These are phyloP conservation scores for Eimeria falciformis DNA, from an alignment of 169 alveolate species.

Conservation along the genomic window DNA sequence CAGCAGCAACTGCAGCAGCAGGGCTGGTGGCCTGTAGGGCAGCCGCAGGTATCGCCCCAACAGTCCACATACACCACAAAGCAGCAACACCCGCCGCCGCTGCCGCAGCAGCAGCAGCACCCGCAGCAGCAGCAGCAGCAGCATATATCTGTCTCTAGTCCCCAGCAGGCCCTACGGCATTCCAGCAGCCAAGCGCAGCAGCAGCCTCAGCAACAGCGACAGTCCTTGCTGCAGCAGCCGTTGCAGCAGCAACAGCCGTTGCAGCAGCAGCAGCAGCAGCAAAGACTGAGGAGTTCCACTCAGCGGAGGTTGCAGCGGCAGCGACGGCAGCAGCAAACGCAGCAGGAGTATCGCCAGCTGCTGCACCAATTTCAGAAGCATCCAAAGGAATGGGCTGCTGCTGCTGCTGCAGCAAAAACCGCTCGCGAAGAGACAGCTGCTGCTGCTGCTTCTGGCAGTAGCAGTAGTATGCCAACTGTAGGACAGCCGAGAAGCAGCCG, in stretches of 20 bases:
- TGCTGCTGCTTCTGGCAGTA: constrained; percentile 15
- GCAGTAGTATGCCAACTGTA: too few relatives aligned
- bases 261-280: constrained; percentile 52
- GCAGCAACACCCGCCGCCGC: not conserved
- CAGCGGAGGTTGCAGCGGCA: constrained; percentile 34
- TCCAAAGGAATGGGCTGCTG: constrained; percentile 53
- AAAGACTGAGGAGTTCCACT: not conserved
- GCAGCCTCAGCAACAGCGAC: not conserved
- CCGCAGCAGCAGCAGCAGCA: constrained; percentile 55
- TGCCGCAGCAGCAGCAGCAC: not conserved
- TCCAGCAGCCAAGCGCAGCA: not conserved
- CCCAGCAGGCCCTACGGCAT: not conserved
- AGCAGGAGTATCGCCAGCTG: constrained; percentile 35
- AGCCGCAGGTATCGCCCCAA: not conserved
- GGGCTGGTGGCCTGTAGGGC: not conserved
- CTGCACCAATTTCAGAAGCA: constrained; percentile 40
- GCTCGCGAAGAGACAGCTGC: not conserved
- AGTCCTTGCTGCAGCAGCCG: constrained; percentile 3
- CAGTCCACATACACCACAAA: too few relatives aligned
- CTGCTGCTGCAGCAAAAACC: constrained; percentile 57
- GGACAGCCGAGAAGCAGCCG: not conserved
- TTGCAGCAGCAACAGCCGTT: constrained; percentile 25
- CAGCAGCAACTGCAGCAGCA: constrained; percentile 44
- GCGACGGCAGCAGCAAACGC: constrained; percentile 10
- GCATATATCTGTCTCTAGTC: constrained; percentile 24